Evolutionary conservation across 1,284 basidiomycete species (phyloP).

Genomic region (Schizopora paradoxa): DNA sequence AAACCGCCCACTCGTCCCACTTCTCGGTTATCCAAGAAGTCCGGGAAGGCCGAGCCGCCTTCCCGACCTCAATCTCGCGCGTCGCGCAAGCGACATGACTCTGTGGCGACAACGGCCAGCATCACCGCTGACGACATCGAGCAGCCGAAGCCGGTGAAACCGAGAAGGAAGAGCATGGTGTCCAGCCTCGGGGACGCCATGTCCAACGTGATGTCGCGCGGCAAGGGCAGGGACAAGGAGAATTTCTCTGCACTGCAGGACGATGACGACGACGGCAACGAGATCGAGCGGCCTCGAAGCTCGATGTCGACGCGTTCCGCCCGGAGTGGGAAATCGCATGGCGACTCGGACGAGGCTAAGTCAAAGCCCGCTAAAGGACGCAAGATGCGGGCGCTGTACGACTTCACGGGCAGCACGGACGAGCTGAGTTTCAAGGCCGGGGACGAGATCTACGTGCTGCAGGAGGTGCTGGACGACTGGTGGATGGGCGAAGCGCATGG

Average conservation of each 20-base stretch:
- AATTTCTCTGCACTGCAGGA: slow-evolving; percentile 51
- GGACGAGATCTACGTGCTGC: slow-evolving; percentile 66
- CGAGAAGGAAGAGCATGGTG: slow-evolving; percentile 33
- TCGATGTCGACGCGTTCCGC: slow-evolving; percentile 26
- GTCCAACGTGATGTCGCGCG: slow-evolving; percentile 49
- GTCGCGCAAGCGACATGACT: slow-evolving; percentile 32
- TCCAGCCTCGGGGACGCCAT: slow-evolving; percentile 48
- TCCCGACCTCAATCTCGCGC: slow-evolving; percentile 1
- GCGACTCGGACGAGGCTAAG: slow-evolving; percentile 34
- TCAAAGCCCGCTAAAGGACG: slow-evolving; percentile 43
- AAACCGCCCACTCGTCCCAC: slow-evolving; percentile 44
- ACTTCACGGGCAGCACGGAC: slow-evolving; percentile 67
- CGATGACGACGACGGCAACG: slow-evolving; percentile 27
- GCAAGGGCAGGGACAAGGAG: slow-evolving; percentile 55
- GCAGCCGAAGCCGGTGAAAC: slow-evolving; percentile 30
- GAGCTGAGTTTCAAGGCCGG: slow-evolving; percentile 71
- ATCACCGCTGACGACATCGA: slow-evolving; percentile 29
- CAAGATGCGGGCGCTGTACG: slow-evolving; percentile 67
- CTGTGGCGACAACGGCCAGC: slow-evolving; percentile 35
- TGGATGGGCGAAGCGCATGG: slow-evolving; percentile 75
- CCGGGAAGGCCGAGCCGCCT: slow-evolving; percentile 1
- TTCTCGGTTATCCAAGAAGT: slow-evolving; percentile 28
- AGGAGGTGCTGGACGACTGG: slow-evolving; percentile 80
- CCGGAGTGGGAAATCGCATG: no score
- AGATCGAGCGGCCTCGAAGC: slow-evolving; percentile 24